phyloP scores from a whole-genome alignment of 768 basidiomycete genomes.

The Thelephora ganbajun region DNA sequence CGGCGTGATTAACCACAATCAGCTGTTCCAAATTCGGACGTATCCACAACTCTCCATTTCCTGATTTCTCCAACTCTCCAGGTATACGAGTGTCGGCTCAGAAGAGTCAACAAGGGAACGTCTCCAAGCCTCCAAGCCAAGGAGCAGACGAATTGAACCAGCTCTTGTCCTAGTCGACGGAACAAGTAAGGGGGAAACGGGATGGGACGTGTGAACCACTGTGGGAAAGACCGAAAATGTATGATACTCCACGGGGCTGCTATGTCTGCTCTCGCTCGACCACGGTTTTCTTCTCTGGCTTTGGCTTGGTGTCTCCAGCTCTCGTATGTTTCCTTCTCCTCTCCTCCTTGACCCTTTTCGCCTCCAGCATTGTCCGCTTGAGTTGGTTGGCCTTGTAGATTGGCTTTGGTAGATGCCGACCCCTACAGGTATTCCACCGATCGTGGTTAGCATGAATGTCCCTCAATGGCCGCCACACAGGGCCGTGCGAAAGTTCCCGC shows the following conservation, averaged over 20 bases:
- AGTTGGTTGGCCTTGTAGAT: slow-evolving; percentile 79
- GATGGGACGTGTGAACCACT: no score
- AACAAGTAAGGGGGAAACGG: no score
- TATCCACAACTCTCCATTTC: no score
- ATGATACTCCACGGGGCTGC: neutral
- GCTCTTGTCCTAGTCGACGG: no score
- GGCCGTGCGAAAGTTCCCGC: neutral
- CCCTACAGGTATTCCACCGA: slow-evolving; percentile 27
- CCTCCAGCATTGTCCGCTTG: slow-evolving; percentile 88
- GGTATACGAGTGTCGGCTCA: no score
- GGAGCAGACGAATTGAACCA: no score
- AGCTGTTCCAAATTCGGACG: no score
- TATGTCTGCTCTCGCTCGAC: slow-evolving; percentile 71
- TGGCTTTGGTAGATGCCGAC: slow-evolving; percentile 79
- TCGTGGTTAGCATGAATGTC: neutral
- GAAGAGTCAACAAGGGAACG: no score
- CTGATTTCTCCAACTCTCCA: no score
- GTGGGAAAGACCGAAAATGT: neutral
- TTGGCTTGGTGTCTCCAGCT: slow-evolving; percentile 75
- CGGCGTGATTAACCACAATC: no score
- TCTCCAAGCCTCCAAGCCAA: no score
- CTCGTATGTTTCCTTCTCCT: slow-evolving; percentile 81
- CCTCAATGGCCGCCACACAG: neutral
- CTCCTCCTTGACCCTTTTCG: slow-evolving; percentile 84
- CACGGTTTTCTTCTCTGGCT: slow-evolving; percentile 80